These are phyloP conservation scores for Graphium sp. DNA, from an alignment of 2,329 filamentous ascomycete genomes.

Conservation along the genomic window DNA sequence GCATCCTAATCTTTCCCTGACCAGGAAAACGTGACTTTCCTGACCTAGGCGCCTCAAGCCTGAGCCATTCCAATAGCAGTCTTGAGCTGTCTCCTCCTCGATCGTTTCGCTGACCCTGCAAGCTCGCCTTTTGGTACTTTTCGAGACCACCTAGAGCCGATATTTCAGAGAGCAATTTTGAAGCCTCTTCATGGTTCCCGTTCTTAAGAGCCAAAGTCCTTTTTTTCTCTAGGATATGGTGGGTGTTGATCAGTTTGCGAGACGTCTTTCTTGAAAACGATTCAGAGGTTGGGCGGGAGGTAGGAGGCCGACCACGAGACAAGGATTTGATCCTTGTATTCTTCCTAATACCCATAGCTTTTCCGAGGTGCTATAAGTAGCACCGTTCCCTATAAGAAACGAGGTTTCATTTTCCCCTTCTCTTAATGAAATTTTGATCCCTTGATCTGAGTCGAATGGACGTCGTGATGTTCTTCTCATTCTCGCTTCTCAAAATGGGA, in stretches of 20 bases:
- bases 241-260: constrained; percentile 45
- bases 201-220: constrained; percentile 34
- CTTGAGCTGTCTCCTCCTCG: constrained; percentile 51
- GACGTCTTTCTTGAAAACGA: constrained; percentile 46
- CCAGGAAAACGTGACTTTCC: no score
- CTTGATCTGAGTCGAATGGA: no score
- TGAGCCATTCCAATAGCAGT: constrained; percentile 47
- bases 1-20: constrained; percentile 52
- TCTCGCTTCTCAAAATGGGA: no score
- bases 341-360: constrained; percentile 32
- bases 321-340: constrained; percentile 25
- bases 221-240: constrained; percentile 48
- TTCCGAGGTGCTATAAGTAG: no score
- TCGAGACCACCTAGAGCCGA: constrained; percentile 41
- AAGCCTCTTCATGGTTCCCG: constrained; percentile 31
- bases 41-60: constrained; percentile 16
- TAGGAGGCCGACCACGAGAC: constrained; percentile 34
- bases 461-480: no score
- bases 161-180: constrained; percentile 32
- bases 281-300: constrained; percentile 20
- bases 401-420: no score
- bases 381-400: no score
- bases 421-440: no score
- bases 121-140: constrained; percentile 48
- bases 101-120: constrained; percentile 49